Evolutionary conservation across 306 rosid species (phyloP), one percentile per base, ranked within the genome.

Genomic region (Vachellia pachyceras): DNA sequence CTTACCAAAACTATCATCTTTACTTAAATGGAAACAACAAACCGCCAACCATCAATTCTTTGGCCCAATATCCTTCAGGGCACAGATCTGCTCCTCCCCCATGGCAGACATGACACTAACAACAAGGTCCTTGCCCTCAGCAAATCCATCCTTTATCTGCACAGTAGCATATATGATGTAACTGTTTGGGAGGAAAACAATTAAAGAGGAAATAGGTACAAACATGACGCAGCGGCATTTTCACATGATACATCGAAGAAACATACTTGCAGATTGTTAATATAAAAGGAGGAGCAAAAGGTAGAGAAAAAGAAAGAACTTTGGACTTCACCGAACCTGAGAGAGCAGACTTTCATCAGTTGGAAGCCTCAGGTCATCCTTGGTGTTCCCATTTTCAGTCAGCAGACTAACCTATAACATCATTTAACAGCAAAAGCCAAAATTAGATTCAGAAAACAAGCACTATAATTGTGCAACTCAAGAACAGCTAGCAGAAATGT

Each of bases 81-180:
- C 92, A 70, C 88, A 84, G 61, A 91, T 91, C 90, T 91, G 94
- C 81, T 91, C 94, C 88, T 89, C 97, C 15, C 97, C 97, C 97
- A 91, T 91, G 6, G 97, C 89, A 80, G 97, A 91, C 97, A 91
- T 91, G 78, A 91, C 97, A 47, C 90, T 63, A 6, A 89, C 92
- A 58, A 89, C 93, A 81, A 91, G 91, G 70, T 91, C 97, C 82
- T 89, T 91, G 0, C 97, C 94, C 54, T 86, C 91, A 4, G 76
- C 90, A 85, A 91, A 91, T 58, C 97, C 97, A 25, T 90, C 97
- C 87, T 91, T 91, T 47, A 91, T 88, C 97, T 91, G 87, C 76
- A 87, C 10, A 69, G 3, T 33, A 17, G 52, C 70, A 23, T 20
- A 37, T 17, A 67, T 10, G 1, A 36, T 49, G 55, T 33, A 40